phyloP scores from a whole-genome alignment of 139 green algal genomes.

The Ostreobium quekettii region DNA sequence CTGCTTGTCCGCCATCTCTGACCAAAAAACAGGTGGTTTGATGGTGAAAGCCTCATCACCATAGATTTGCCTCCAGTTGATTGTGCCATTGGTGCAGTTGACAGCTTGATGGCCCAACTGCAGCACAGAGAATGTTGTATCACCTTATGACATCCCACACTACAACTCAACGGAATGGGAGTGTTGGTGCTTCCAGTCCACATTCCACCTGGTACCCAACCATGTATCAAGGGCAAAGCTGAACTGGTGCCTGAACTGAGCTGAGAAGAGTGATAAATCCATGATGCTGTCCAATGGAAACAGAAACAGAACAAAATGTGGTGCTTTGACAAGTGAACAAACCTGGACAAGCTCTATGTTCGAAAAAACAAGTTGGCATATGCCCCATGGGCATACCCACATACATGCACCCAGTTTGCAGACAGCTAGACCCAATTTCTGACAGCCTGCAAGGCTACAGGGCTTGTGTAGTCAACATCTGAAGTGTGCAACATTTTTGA shows the following conservation, averaged over 20 bases:
- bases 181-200: not conserved
- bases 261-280: constrained; percentile 1
- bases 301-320: too few relatives aligned
- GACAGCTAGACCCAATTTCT: too few relatives aligned
- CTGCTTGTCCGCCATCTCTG: constrained; percentile 42
- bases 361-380: too few relatives aligned
- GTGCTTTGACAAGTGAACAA: too few relatives aligned
- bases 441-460: too few relatives aligned
- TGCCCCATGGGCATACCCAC: too few relatives aligned
- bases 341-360: too few relatives aligned
- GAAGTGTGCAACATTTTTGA: too few relatives aligned
- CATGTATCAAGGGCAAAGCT: not conserved
- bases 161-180: not conserved
- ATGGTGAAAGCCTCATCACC: constrained; percentile 71
- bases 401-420: too few relatives aligned
- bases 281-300: not conserved
- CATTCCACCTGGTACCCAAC: not conserved
- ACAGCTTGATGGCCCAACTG: constrained; percentile 81
- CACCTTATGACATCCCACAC: not conserved
- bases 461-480: too few relatives aligned
- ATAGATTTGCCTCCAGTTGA: constrained; percentile 83
- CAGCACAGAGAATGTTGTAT: not conserved
- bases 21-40: constrained; percentile 52
- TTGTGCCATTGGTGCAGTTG: constrained; percentile 75
- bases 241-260: not conserved